Base-by-base conservation (phyloP, 768 basidiomycete genomes). In the Astraeus odoratus region DNA sequence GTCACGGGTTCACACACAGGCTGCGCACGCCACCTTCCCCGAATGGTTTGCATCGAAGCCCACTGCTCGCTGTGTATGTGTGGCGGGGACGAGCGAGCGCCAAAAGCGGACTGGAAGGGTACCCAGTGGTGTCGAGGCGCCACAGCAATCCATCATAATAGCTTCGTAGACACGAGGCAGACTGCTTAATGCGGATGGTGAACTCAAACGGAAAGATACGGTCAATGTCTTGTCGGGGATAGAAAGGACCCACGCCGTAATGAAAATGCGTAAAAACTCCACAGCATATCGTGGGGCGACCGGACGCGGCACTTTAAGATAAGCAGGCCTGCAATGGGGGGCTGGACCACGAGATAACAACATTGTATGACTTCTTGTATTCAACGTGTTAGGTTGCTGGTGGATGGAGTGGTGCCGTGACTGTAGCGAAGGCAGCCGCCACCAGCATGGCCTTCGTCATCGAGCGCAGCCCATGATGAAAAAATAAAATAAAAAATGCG, bases 311-410 rank as follows among this genome's bases (percentile, higher is more conserved):
- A n/a, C n/a, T n/a, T n/a, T n/a, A n/a, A n/a, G 26, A 42, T 23
- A 42, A 40, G 18, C 27, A 29, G 26, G 40, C 25, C 15, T 36
- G 29, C 39, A 43, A 46, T 48, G 3, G 35, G 8, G 30, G 39
- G 39, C 18, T 30, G 27, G 23, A 29, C 57, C 57, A 57, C 57
- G 48, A 56, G 47, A 47, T 10, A 36, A 48, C 53, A 59, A 58
- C 59, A 54, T 58, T 58, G 49, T 10, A 10, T n/a, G n/a, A 16
- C 7, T 18, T 35, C 34, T 8, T 24, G 18, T 16, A 40, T 43
- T 42, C 33, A 42, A 30, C 29, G 29, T 26, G 19, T n/a, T n/a
- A n/a, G 27, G 26, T 20, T 39, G 24, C 8, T 24, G 4, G 22
- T 44, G 46, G 29, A 39, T 43, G 22, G 30, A 20, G 34, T 19